phyloP scores from a whole-genome alignment of 1,139 yeast species.

The Pneumocystis sp. region DNA sequence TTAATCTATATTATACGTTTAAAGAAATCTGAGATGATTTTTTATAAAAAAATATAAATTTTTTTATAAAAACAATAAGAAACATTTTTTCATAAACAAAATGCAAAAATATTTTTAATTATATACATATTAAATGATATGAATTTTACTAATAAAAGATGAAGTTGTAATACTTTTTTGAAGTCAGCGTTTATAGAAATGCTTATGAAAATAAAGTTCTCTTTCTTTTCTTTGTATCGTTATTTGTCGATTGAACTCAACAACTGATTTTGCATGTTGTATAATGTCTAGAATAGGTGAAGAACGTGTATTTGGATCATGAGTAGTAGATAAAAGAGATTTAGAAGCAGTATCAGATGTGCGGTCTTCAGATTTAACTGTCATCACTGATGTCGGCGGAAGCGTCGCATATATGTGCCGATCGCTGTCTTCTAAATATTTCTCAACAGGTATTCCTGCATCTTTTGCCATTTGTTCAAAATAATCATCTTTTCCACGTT shows the following conservation, averaged over 20 bases:
- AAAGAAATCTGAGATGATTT: too few relatives aligned
- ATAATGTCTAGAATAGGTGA: background rate
- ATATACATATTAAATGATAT: background rate
- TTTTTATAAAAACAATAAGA: background rate
- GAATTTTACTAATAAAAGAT: background rate
- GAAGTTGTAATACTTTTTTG: background rate
- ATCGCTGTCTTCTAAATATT: slow-evolving; percentile 28
- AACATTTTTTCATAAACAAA: background rate
- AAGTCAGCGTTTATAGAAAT: background rate
- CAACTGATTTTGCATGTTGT: background rate
- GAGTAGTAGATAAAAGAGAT: background rate
- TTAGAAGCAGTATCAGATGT: background rate
- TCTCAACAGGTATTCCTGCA: slow-evolving; percentile 38
- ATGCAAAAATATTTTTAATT: background rate
- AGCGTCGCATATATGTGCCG: background rate
- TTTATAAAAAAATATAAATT: background rate
- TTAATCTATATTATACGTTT: too few relatives aligned
- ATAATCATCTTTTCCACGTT: slow-evolving; percentile 58
- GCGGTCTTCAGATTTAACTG: background rate
- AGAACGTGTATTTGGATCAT: background rate
- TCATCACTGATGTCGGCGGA: background rate
- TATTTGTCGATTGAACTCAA: background rate
- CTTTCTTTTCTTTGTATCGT: background rate
- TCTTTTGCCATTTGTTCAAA: slow-evolving; percentile 57
- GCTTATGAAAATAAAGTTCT: background rate